Base-by-base conservation (phyloP, 2,329 filamentous ascomycete genomes). In the Aspergillus sp. region DNA sequence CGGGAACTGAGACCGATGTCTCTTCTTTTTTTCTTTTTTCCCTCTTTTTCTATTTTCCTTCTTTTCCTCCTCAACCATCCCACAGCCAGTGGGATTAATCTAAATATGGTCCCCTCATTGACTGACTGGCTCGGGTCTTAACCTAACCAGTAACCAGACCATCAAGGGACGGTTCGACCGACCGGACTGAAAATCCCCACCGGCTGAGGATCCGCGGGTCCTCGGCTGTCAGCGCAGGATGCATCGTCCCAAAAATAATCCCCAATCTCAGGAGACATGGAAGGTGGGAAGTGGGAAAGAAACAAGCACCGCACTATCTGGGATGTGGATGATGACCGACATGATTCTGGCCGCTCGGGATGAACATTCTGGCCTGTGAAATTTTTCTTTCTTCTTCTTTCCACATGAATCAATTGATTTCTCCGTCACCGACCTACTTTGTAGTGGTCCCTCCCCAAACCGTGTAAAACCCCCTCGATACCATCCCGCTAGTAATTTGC, bases 211-310 rank as follows among this genome's bases (percentile, higher is more conserved):
- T 55, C 50, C 51, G 57, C 55, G 38, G 51, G 51, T 48, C 56
- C 51, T 61, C 56, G 59, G 59, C 58, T 61, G 59, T 60, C 54
- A 55, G 58, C 39, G 58, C 53, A 55, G 53, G 53, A 47, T 55
- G 53, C 53, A 55, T 17, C 39, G 25, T 55, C 53, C 47, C 53
- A 55, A 55, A 55, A 55, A 55, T 55, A 55, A 55, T 55, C 43
- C 52, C 43, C 53, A 36, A 45, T 45, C 41, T 45, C 53, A 32
- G 17, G 39, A 43, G 43, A n/a, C 39, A 52, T 25, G 32, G 50
- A 23, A 41, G 47, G 47, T 23, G 15, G 23, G 25, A 28, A 28
- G 23, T 50, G 41, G 41, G 41, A 6, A 45, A 13, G 12, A 45
- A 45, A 45, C 41, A 45, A 45, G 41, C 41, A 45, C 41, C 41